Percentiles rank a stretch among this genome's conserved stretches.
phyloP scores from a whole-genome alignment of 1,284 basidiomycete genomes.

The Naganishia liquefaciens region DNA sequence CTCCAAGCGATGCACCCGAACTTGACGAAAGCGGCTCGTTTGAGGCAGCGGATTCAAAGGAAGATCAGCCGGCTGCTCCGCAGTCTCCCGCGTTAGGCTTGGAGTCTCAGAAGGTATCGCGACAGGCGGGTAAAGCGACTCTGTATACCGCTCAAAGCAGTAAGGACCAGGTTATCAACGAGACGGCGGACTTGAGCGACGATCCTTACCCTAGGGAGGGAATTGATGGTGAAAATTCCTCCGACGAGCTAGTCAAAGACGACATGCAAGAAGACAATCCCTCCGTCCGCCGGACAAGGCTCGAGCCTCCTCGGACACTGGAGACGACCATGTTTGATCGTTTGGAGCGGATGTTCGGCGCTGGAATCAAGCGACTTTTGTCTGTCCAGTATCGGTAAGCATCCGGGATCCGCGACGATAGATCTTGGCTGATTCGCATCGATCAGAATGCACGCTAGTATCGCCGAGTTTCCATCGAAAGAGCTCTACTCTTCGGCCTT shows the following conservation, averaged over 20 bases:
- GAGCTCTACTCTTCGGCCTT: conserved; percentile 77
- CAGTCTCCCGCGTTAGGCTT: too few relatives aligned
- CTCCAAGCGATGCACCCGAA: background rate
- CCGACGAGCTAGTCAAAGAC: background rate
- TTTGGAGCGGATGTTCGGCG: conserved; percentile 81
- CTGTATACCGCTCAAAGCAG: too few relatives aligned
- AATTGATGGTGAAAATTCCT: too few relatives aligned
- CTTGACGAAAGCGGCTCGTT: background rate
- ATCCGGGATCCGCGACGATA: background rate
- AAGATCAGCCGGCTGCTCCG: too few relatives aligned
- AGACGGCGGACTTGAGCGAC: background rate
- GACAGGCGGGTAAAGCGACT: too few relatives aligned
- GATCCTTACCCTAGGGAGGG: background rate
- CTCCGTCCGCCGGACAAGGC: conserved; percentile 33
- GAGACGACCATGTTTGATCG: conserved; percentile 91
- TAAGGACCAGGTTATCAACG: background rate
- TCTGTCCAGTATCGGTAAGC: conserved; percentile 78
- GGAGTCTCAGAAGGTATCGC: too few relatives aligned
- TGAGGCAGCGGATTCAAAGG: background rate
- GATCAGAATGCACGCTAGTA: conserved; percentile 78
- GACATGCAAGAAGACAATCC: conserved; percentile 18
- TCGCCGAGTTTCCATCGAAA: conserved; percentile 82
- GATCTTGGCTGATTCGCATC: too few relatives aligned
- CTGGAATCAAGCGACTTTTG: conserved; percentile 79
- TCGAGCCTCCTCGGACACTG: conserved; percentile 71